These are phyloP conservation scores for Heimioporus sp. DNA, from an alignment of 768 basidiomycete genomes.

Conservation along the genomic window DNA sequence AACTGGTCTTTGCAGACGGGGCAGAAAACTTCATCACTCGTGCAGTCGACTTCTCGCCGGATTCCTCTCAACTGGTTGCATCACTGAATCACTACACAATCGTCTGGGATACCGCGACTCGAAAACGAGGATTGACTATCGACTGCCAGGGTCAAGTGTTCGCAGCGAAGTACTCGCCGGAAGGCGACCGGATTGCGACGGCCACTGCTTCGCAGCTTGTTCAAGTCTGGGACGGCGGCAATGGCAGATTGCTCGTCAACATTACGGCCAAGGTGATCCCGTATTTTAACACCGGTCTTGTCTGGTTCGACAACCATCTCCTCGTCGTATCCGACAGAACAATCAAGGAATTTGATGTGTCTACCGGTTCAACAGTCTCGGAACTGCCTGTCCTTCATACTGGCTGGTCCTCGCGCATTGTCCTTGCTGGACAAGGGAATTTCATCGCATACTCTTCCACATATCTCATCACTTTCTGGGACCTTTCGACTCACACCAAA, in stretches of 20 bases:
- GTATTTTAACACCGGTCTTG: not conserved
- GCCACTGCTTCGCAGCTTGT: not conserved
- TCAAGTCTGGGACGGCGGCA: not conserved
- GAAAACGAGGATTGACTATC: too few relatives aligned
- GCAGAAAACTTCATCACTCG: not conserved
- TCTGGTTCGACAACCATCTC: conserved; percentile 3
- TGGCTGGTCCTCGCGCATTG: not conserved
- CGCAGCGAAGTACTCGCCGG: too few relatives aligned
- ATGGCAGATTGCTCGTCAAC: not conserved
- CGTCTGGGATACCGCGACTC: not conserved
- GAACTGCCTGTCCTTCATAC: not conserved
- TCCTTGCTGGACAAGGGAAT: not conserved
- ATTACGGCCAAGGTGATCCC: not conserved
- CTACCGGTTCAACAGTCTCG: not conserved
- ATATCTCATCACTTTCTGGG: conserved; percentile 1
- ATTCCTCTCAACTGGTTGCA: too few relatives aligned
- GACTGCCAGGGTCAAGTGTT: too few relatives aligned
- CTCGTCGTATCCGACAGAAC: not conserved
- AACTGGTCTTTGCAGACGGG: too few relatives aligned
- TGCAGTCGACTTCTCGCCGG: conserved; percentile 4
- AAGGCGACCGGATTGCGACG: not conserved
- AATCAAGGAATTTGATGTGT: not conserved
- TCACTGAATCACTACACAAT: not conserved
- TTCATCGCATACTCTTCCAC: too few relatives aligned
- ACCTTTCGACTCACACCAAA: not conserved